Evolutionary conservation across 129 eudicot species (phyloP).

Genomic region (Flaveria bidentis): DNA sequence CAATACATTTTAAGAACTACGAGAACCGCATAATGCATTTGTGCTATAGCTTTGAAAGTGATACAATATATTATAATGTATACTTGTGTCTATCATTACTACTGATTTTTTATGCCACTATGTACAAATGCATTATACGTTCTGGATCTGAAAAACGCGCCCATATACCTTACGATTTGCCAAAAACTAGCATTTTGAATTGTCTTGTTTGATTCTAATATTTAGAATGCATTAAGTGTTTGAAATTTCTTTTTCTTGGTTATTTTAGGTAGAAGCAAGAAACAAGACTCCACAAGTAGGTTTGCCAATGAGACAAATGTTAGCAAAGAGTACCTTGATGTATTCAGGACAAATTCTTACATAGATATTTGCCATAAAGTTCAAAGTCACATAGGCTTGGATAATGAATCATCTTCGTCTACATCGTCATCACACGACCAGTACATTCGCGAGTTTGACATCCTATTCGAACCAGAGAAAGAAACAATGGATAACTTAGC

Average conservation of each 20-base stretch:
- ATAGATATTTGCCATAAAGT: slow-evolving; percentile 54
- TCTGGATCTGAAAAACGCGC: no score
- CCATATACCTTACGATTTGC: no score
- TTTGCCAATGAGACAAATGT: slow-evolving; percentile 47
- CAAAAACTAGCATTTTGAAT: neutral
- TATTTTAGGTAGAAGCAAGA: slow-evolving; percentile 36
- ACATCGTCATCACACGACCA: slow-evolving; percentile 25
- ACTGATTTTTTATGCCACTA: no score
- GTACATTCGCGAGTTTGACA: slow-evolving; percentile 35
- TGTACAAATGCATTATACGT: no score
- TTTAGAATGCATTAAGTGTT: neutral
- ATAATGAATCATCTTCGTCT: neutral
- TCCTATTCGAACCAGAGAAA: slow-evolving; percentile 46
- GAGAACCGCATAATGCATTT: no score
- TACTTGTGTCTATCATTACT: no score
- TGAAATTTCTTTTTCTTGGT: neutral
- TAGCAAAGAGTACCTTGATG: slow-evolving; percentile 60
- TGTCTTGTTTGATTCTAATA: neutral
- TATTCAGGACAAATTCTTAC: slow-evolving; percentile 75
- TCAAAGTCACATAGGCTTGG: slow-evolving; percentile 41
- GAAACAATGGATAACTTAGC: slow-evolving; percentile 44
- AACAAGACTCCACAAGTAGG: slow-evolving; percentile 27
- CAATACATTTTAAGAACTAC: no score
- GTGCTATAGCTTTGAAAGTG: no score
- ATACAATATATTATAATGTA: no score